Evolutionary conservation across 2,329 filamentous ascomycete genomes (phyloP), one percentile per base, ranked within the genome.

Genomic region (Lizonia empirigonia): DNA sequence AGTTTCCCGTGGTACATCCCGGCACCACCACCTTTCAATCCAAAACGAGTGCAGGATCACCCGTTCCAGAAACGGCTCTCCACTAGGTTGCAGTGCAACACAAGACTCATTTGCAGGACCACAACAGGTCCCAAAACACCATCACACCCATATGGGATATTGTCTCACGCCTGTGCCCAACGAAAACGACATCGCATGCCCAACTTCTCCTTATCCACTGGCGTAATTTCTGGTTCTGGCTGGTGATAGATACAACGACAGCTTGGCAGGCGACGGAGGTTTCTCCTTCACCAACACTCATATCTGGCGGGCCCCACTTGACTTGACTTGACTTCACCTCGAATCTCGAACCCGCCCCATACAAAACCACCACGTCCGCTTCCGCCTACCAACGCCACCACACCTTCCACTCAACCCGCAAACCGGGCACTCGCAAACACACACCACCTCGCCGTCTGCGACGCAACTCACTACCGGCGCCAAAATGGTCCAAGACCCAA

Each of bases 401-500:
- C 13, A 20, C 26, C 15, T 7, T 42, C 29, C n/a, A 12, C 12
- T 16, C 22, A 4, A 38, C 10, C 45, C 34, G 5, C 34, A 23
- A 24, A 22, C 20, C 45, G 5, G 15, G 35, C 9, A n/a, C 27
- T 30, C 29, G 22, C 40, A 35, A 18, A 29, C 39, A 12, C 30
- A 33, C 22, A 15, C 22, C n/a, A 20, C 26, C 33, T 46, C 22
- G 19, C 37, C 18, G 15, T 13, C 23, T 5, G 9, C 38, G 8
- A 50, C n/a, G n/a, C n/a, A n/a, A 33, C 26, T 15, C 9, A 22
- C 13, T 44, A n/a, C 20, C 38, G 18, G 18, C 10, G 6, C n/a
- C 41, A 81, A 81, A 79, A 75, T 75, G 36, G 76, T 81, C 50
- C 78, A 77, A 55, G 83, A 85, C 62, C 82, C 82, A 19, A 76